Conservation (phyloP, 768 basidiomycete genomes). For the Mrakia frigida region DNA sequence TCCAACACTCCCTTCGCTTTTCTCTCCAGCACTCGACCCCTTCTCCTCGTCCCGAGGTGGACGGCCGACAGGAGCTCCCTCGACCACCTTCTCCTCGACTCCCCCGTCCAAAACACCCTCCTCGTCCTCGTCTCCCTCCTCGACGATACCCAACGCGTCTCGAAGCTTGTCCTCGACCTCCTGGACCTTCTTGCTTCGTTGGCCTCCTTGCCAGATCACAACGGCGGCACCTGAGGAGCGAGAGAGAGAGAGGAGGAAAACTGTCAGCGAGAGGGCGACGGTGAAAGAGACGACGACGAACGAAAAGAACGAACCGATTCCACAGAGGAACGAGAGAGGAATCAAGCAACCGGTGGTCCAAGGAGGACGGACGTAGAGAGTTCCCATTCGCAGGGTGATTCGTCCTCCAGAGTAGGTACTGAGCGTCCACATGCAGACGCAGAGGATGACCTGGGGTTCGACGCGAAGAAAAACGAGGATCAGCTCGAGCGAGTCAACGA, state of each 20-base stretch:
- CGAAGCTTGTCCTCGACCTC: constrained; percentile 61
- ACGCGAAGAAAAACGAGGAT: constrained; percentile 48
- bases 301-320: constrained; percentile 50
- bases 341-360: constrained; percentile 52
- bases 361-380: constrained; percentile 20
- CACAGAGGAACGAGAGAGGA: constrained; percentile 67
- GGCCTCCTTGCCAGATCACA: constrained; percentile 67
- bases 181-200: constrained; percentile 60
- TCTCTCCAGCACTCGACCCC: neutral
- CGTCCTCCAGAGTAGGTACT: constrained; percentile 36
- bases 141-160: constrained; percentile 45
- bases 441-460: constrained; percentile 55
- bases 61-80: neutral
- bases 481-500: constrained; percentile 5
- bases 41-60: neutral
- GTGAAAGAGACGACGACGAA: neutral
- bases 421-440: constrained; percentile 75
- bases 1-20: neutral
- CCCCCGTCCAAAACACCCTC: too few species aligned
- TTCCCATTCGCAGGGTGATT: constrained; percentile 35
- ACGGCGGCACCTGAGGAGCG: constrained; percentile 51
- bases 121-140: constrained; percentile 11
- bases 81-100: neutral
- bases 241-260: neutral
- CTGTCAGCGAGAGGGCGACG: neutral